Percentiles rank a stretch among this genome's conserved stretches.
Conservation (phyloP, 805 yeast species). For the Citeromyces matritensis region DNA sequence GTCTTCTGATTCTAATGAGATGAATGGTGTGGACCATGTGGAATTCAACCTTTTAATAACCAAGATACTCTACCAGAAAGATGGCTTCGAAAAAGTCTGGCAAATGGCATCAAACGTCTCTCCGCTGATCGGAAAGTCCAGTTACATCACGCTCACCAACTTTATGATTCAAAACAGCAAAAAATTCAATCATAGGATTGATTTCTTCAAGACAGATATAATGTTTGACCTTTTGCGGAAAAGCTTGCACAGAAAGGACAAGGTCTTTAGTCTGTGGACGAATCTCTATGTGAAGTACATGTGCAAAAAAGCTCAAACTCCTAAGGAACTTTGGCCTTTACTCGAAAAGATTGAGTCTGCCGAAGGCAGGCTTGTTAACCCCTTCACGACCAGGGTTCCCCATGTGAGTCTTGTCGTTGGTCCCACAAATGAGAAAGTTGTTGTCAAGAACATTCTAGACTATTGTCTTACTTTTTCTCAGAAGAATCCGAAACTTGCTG, state of each 20-base stretch:
- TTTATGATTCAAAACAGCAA: conserved; percentile 9
- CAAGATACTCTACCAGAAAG: conserved; percentile 8
- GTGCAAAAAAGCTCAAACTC: conserved; percentile 7
- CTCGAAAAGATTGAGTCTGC: too few relatives aligned
- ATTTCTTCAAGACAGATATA: conserved; percentile 9
- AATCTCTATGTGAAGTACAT: conserved; percentile 15
- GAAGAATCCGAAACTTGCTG: too few relatives aligned
- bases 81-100: conserved; percentile 11
- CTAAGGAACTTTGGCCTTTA: too few relatives aligned
- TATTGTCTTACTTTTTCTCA: too few relatives aligned
- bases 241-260: conserved; percentile 5
- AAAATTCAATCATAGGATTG: conserved; percentile 4
- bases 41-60: conserved; percentile 16
- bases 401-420: too few relatives aligned
- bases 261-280: conserved; percentile 15
- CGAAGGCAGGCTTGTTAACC: too few relatives aligned
- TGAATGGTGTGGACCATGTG: conserved; percentile 9
- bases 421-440: too few relatives aligned
- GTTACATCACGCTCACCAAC: conserved; percentile 13
- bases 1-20: conserved; percentile 9
- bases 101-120: conserved; percentile 8
- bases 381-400: too few relatives aligned
- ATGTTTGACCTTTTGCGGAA: conserved; percentile 8
- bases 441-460: too few relatives aligned
- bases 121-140: conserved; percentile 9